These are phyloP conservation scores for Penicillium sp. DNA, from an alignment of 2,329 filamentous ascomycete genomes.

Conservation along the genomic window DNA sequence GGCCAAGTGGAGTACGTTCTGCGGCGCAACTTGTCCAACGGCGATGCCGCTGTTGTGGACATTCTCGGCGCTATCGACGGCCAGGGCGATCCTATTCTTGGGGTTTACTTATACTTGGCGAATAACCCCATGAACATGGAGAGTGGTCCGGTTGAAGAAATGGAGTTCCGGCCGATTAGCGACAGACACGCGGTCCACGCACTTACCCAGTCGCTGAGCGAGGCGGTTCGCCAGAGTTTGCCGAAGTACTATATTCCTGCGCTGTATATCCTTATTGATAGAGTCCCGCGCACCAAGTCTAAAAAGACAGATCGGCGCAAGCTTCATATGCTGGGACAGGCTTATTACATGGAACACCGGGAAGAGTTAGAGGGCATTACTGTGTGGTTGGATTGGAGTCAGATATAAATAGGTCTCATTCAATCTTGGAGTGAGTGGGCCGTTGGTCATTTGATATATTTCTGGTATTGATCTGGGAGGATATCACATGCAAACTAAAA, in stretches of 20 bases:
- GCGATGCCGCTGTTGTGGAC: slow-evolving; percentile 20
- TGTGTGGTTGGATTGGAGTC: slow-evolving; percentile 16
- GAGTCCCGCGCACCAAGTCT: slow-evolving; percentile 24
- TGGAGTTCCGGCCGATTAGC: slow-evolving; percentile 16
- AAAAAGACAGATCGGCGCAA: slow-evolving; percentile 28
- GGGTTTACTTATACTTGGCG: slow-evolving; percentile 17
- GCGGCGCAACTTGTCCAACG: slow-evolving; percentile 7
- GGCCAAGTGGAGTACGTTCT: slow-evolving; percentile 26
- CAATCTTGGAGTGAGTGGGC: too few species aligned
- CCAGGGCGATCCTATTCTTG: slow-evolving; percentile 16
- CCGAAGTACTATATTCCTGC: slow-evolving; percentile 22
- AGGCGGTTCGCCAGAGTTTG: slow-evolving; percentile 13
- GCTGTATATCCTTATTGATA: slow-evolving; percentile 22
- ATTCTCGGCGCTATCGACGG: slow-evolving; percentile 22
- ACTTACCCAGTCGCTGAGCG: slow-evolving; percentile 10
- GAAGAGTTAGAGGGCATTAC: slow-evolving; percentile 15
- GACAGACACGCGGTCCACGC: slow-evolving; percentile 6
- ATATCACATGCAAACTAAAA: not conserved
- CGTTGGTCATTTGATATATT: not conserved
- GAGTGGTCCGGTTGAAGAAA: slow-evolving; percentile 10
- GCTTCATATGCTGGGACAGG: slow-evolving; percentile 21
- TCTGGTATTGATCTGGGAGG: not conserved
- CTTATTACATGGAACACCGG: slow-evolving; percentile 20
- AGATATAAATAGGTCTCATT: not conserved
- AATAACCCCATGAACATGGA: slow-evolving; percentile 18